A percentile compares a stretch with the other conserved stretches of the same genome.
phyloP scores from a whole-genome alignment of 345 rosid species.

The Eucalyptus tenuipes region DNA sequence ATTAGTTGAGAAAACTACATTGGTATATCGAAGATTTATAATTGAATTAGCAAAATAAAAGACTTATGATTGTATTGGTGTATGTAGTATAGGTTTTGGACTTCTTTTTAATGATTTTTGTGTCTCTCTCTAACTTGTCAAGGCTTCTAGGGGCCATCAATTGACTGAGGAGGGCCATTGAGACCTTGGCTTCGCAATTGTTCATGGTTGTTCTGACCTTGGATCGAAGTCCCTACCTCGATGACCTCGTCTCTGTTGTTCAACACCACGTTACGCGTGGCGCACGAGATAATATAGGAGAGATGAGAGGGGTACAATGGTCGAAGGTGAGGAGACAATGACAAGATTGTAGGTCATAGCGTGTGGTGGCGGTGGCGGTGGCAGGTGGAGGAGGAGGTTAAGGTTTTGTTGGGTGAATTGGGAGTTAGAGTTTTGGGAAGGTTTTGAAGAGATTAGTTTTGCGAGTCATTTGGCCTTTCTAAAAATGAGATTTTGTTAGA shows the following conservation, averaged over 20 bases:
- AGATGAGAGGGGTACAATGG: not conserved
- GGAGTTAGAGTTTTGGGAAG: not conserved
- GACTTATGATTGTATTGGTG: fast-evolving
- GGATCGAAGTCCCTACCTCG: not conserved
- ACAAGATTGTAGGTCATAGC: not conserved
- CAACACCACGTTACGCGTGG: not conserved
- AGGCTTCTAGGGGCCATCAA: not conserved
- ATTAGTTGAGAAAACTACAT: no score
- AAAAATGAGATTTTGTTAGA: not conserved
- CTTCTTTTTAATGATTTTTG: not conserved
- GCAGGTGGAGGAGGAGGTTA: not conserved
- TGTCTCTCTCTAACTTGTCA: not conserved
- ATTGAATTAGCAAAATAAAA: no score
- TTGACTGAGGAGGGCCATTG: not conserved
- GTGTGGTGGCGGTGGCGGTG: not conserved
- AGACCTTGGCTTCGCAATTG: not conserved
- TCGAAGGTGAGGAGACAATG: not conserved
- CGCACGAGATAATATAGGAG: not conserved
- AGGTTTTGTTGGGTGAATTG: not conserved
- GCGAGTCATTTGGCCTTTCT: not conserved
- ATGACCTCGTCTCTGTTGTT: not conserved
- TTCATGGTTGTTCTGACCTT: not conserved
- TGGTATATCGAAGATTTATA: not conserved
- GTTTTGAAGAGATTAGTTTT: not conserved
- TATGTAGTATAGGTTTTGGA: no score